These are phyloP conservation scores for Claviceps sorghi DNA, from an alignment of 2,329 filamentous ascomycete species.

Conservation along the genomic window DNA sequence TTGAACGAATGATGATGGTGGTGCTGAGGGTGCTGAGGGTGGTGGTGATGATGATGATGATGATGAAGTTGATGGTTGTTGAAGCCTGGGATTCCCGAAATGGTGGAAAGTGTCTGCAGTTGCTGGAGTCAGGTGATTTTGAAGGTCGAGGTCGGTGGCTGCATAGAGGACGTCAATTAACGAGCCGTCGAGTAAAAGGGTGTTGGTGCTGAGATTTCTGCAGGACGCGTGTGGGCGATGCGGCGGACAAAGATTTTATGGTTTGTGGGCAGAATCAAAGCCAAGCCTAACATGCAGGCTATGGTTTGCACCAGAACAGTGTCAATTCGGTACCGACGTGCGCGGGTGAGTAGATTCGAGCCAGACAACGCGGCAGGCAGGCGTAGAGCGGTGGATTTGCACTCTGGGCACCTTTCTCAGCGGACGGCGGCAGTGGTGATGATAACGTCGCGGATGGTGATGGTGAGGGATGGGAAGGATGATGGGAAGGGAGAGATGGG, in stretches of 20 bases:
- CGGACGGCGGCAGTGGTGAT: slow-evolving; percentile 9
- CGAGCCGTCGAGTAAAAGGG: not conserved
- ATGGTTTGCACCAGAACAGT: slow-evolving; percentile 8
- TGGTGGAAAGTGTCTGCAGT: not conserved
- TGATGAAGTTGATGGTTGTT: not conserved
- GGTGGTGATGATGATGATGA: not conserved
- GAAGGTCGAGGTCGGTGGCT: not conserved
- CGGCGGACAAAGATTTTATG: not conserved
- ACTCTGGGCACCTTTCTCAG: slow-evolving; percentile 1
- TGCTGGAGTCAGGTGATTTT: not conserved
- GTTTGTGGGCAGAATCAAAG: not conserved
- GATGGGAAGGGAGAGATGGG: slow-evolving; percentile 10
- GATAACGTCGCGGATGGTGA: slow-evolving; percentile 15
- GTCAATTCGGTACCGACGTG: slow-evolving; percentile 6
- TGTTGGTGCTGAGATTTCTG: not conserved
- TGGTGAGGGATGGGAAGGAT: slow-evolving; percentile 9
- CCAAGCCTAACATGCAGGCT: slow-evolving; percentile 5
- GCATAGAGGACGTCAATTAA: not conserved
- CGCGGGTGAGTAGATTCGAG: slow-evolving; percentile 11
- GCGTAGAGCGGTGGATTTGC: slow-evolving; percentile 12
- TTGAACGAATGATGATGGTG: slow-evolving; percentile 1
- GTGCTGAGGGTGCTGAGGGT: slow-evolving; percentile 5
- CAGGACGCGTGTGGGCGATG: not conserved
- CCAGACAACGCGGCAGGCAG: slow-evolving; percentile 14
- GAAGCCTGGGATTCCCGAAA: not conserved